Evolutionary conservation across 1,284 basidiomycete species (phyloP), one percentile per base, ranked within the genome.

Genomic region (Farysia itapuensis): DNA sequence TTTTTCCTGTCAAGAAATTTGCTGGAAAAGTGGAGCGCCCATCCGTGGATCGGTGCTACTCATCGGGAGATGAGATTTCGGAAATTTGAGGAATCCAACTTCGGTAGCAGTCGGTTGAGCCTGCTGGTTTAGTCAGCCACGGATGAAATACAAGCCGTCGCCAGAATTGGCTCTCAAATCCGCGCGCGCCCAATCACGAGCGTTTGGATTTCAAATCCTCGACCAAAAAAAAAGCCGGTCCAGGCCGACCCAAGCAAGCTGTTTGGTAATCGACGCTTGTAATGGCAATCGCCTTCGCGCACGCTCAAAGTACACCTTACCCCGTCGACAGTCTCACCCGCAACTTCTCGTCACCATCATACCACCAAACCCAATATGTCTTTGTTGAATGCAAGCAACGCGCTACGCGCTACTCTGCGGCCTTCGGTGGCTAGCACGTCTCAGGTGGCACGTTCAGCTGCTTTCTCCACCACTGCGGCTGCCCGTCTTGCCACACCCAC

Each of bases 401-500:
- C 48, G 35, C 40, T 64, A 25, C 49, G 54, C 29, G 39, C 53
- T 40, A 49, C 50, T 26, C 45, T 64, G 3, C 49, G 49, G 39
- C 54, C 59, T 16, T 42, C 46, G 23, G 32, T 51, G 24, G 45
- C 48, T 21, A 52, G 53, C 54, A 51, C 44, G 26, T 43, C 16
- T 14, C 26, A 20, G 20, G 5, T 33, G 16, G n/a, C 33, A 12
- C 23, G 23, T 5, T 9, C 16, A 19, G 31, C 31, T 33, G 63
- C 67, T 14, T 65, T 73, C 46, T 61, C 68, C 20, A 69, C 68
- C 21, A 56, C 64, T 26, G 64, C 54, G n/a, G 43, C 65, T 15
- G 58, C 60, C 3, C 52, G 54, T 24, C 57, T 74, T 19, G 72
- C 72, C 51, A 70, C 71, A 20, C 72, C 72, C 21, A 66, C 67